Evolutionary conservation across 306 rosid genomes (phyloP).

Genomic region (Castanea mollissima): DNA sequence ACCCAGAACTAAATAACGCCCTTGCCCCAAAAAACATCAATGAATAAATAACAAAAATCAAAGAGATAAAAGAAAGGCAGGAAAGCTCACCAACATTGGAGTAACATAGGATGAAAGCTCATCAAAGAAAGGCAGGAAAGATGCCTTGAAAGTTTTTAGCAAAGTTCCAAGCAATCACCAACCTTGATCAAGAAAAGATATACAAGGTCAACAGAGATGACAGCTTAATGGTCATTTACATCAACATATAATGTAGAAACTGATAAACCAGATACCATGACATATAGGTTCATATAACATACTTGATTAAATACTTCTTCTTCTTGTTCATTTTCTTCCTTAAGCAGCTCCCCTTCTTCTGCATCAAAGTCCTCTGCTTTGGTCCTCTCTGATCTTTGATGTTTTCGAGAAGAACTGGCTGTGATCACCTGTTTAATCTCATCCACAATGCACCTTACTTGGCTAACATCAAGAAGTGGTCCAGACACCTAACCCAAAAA

Average conservation of each 20-base stretch:
- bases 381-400: constrained; percentile 83
- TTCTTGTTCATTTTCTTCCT: constrained; percentile 96
- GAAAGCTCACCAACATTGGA: constrained; percentile 90
- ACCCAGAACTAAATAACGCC: background rate
- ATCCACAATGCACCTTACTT: constrained; percentile 83
- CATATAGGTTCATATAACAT: constrained; percentile 6
- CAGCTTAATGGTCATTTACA: background rate
- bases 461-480: constrained; percentile 73
- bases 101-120: constrained; percentile 81
- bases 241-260: constrained; percentile 11
- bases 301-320: constrained; percentile 99
- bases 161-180: constrained; percentile 93
- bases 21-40: background rate
- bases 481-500: constrained; percentile 66
- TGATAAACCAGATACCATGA: constrained; percentile 9
- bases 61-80: background rate
- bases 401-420: constrained; percentile 88
- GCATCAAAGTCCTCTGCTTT: constrained; percentile 98
- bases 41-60: background rate
- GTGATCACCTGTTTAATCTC: constrained; percentile 89
- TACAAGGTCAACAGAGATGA: background rate
- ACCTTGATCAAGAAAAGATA: constrained; percentile 47
- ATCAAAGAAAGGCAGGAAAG: constrained; percentile 95
- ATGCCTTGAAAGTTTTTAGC: constrained; percentile 79
- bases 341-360: constrained; percentile 83